Evolutionary conservation across 129 eudicot genomes (phyloP), one percentile per base, ranked within the genome.

Genomic region (Calendula officinalis): DNA sequence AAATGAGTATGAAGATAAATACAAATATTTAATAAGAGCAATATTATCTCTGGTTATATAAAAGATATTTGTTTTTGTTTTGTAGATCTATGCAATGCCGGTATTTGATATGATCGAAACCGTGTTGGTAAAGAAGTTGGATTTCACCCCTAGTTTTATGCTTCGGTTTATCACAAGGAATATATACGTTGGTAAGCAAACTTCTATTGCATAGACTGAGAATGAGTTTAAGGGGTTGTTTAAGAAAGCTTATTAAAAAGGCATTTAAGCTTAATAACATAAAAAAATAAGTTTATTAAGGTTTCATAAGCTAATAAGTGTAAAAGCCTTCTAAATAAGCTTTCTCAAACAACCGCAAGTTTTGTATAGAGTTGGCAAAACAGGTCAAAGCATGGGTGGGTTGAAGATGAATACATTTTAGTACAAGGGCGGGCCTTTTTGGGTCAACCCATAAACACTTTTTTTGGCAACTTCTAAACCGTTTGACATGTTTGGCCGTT

Each of bases 41-140:
- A 0, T 22, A 59, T 38, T 15, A 39, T 37, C 48, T 59, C 64
- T 38, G 39, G 4, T 72, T 56, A 45, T n/a, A 38, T 53, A 3
- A 37, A 59, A 22, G 1, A 17, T 57, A 13, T 38, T 58, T 57
- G 53, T 4, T 13, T 59, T 41, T 43, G 2, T 43, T 0, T 0
- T 69, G 69, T 42, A 86, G 89, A 66, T 86, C 52, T 86, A 83
- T 22, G 30, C 30, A 22, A 22, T 22, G 30, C 30, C 30, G 30
- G 30, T 22, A 22, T 22, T 22, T 22, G 95, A 86, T 60, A 83
- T 86, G 89, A 55, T 83, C 3, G 95, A 86, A 58, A 80, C 95
- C 0, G 41, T 83, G 46, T 77, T 86, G 66, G 89, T 82, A 5
- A 86, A 83, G 81, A 86, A 75, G 64, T 37, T 86, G 39, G 44